A percentile compares a stretch with the other conserved stretches of the same genome.
phyloP scores from a whole-genome alignment of 2,329 filamentous ascomycete genomes.

The Neonectria coccinea region DNA sequence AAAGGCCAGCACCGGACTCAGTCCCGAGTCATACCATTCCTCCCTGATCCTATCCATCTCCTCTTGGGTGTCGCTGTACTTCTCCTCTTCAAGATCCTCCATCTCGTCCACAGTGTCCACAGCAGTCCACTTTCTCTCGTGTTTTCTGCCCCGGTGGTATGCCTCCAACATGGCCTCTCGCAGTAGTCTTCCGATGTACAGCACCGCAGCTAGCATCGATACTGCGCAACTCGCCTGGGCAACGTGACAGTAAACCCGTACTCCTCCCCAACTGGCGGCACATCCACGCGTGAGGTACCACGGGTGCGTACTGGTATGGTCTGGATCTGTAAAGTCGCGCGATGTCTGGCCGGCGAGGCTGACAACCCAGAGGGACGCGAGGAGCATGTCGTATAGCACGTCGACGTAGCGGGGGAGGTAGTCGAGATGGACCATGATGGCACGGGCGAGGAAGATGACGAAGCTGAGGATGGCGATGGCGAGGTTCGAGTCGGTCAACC shows the following conservation, averaged over 20 bases:
- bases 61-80: slow-evolving; percentile 24
- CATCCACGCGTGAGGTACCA: slow-evolving; percentile 46
- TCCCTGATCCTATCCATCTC: not conserved
- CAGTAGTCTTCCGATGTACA: slow-evolving; percentile 37
- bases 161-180: slow-evolving; percentile 24
- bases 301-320: slow-evolving; percentile 40
- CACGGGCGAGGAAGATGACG: slow-evolving; percentile 43
- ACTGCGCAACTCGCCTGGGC: slow-evolving; percentile 39
- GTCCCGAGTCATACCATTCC: slow-evolving; percentile 26
- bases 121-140: slow-evolving; percentile 4
- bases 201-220: slow-evolving; percentile 33
- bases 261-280: slow-evolving; percentile 30
- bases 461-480: slow-evolving; percentile 48
- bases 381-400: slow-evolving; percentile 46
- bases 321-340: slow-evolving; percentile 41
- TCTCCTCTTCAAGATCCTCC: slow-evolving; percentile 16
- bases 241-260: slow-evolving; percentile 33
- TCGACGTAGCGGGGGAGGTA: slow-evolving; percentile 42
- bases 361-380: slow-evolving; percentile 45
- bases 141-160: slow-evolving; percentile 27
- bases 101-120: not conserved
- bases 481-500: slow-evolving; percentile 46
- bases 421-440: slow-evolving; percentile 36
- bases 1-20: slow-evolving; percentile 51
- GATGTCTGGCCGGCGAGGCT: slow-evolving; percentile 40